Conservation (phyloP, 2,329 filamentous ascomycete species). For the Arthrinium phaeospermum region DNA sequence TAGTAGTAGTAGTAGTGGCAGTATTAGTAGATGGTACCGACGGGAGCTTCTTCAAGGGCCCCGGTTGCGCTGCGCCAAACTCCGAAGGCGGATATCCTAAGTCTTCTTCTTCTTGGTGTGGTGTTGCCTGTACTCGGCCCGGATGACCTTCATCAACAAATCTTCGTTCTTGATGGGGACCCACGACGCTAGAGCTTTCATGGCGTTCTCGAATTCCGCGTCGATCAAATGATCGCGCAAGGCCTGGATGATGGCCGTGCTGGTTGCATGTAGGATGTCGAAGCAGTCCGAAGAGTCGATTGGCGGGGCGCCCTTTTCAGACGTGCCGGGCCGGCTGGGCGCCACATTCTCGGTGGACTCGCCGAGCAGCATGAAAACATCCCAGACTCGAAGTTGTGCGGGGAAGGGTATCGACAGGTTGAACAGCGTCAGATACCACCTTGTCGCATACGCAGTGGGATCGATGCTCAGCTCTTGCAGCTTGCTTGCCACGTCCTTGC, state of each 20-base stretch:
- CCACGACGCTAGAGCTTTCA: slow-evolving; percentile 96
- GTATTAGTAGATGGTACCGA: not conserved
- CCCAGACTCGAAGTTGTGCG: slow-evolving; percentile 94
- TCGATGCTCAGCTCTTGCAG: slow-evolving; percentile 80
- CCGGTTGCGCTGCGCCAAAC: slow-evolving; percentile 20
- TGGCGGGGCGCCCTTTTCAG: slow-evolving; percentile 37
- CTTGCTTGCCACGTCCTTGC: slow-evolving; percentile 79
- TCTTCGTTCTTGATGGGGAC: slow-evolving; percentile 95
- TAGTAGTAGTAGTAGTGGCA: not conserved
- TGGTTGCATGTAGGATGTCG: slow-evolving; percentile 87
- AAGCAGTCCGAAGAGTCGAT: slow-evolving; percentile 65
- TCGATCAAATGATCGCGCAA: slow-evolving; percentile 87
- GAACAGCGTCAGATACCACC: slow-evolving; percentile 97
- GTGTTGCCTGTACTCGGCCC: slow-evolving; percentile 81
- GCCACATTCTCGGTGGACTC: slow-evolving; percentile 53
- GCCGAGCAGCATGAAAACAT: slow-evolving; percentile 94
- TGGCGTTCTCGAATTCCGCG: slow-evolving; percentile 95
- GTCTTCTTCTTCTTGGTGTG: slow-evolving; percentile 51
- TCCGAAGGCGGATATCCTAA: slow-evolving; percentile 34
- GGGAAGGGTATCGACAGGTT: slow-evolving; percentile 95
- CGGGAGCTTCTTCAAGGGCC: not conserved
- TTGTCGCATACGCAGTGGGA: slow-evolving; percentile 90
- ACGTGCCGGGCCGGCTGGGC: slow-evolving; percentile 17
- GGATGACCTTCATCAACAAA: slow-evolving; percentile 86
- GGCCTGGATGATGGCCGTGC: slow-evolving; percentile 88